Conservation (phyloP, 176 grass and related monocot genomes). For the Carex littledalei region DNA sequence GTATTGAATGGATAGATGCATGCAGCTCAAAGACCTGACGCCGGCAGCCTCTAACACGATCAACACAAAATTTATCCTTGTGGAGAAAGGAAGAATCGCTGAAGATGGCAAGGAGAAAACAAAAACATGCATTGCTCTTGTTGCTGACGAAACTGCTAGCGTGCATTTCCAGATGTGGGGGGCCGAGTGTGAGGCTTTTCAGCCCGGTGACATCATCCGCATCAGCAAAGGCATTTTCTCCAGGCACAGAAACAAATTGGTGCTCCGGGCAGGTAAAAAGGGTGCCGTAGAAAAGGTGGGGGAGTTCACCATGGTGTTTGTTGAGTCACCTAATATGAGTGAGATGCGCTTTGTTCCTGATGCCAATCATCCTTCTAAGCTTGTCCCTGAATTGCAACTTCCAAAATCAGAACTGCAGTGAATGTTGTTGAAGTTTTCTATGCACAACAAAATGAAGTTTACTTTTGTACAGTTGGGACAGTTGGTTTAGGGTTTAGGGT, state of each 20-base stretch:
- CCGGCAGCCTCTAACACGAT: constrained; percentile 67
- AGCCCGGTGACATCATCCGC: constrained; percentile 61
- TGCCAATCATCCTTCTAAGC: neutral
- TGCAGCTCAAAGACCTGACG: constrained; percentile 47
- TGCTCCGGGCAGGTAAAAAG: constrained; percentile 58
- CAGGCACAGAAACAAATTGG: constrained; percentile 47
- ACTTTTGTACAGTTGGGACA: neutral
- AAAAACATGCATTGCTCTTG: constrained; percentile 53
- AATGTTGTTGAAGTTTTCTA: neutral
- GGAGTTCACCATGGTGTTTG: constrained; percentile 70
- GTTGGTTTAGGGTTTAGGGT: neutral
- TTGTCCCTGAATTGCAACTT: neutral
- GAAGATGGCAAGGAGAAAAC: constrained; percentile 22
- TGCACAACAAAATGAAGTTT: neutral
- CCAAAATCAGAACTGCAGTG: neutral
- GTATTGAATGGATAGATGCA: neutral
- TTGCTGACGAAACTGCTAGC: constrained; percentile 62
- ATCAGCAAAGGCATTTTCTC: constrained; percentile 73
- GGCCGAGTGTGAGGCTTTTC: constrained; percentile 59
- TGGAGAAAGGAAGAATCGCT: constrained; percentile 36
- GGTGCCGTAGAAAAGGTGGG: constrained; percentile 26
- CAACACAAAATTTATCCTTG: constrained; percentile 61
- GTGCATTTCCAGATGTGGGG: constrained; percentile 81
- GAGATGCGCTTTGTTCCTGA: constrained; percentile 41
- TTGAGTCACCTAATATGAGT: constrained; percentile 88